Evolutionary conservation across 345 rosid species (phyloP), one percentile per base, ranked within the genome.

Genomic region (Citrus australasica): DNA sequence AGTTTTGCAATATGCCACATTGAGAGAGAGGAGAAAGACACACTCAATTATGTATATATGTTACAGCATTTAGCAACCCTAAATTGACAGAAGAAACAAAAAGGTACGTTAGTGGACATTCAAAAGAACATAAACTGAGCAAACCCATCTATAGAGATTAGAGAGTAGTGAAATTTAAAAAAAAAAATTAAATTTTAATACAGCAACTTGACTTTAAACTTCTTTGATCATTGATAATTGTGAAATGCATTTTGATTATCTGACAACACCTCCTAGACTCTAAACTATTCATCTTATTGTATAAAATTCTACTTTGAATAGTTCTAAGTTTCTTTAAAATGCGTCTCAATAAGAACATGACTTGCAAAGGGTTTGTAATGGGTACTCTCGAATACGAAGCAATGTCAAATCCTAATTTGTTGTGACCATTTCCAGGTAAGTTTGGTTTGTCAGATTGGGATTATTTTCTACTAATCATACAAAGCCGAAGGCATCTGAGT

Each of bases 401-500:
- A 48, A 74, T 61, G 69, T 28, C 55, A 27, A 40, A 61, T 38
- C 38, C 69, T 17, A 62, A 30, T 42, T 10, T 42, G 17, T 42
- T 32, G n/a, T 56, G 42, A 25, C 63, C 24, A 37, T 73, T 73
- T 59, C 60, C 55, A 38, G 56, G 55, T 33, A 59, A 33, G 37
- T 40, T 51, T 73, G 55, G 25, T 61, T 51, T 62, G 62, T 75
- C 32, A 75, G 61, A 30, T 9, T 25, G 38, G 64, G 30, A 61
- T 38, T 48, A 48, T 13, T 46, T 46, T 63, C 76, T 22, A 16
- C 38, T 70, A 58, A 51, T 48, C 6, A 28, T 53, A 60, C 79
- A 67, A 75, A 76, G 38, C 37, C 58, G 69, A 46, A 46, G 14
- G 51, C 51, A 46, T 38, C 80, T 73, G 75, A 42, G 69, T 66